Evolutionary conservation across 345 rosid species (phyloP).

Genomic region (Lagerstroemia speciosa): DNA sequence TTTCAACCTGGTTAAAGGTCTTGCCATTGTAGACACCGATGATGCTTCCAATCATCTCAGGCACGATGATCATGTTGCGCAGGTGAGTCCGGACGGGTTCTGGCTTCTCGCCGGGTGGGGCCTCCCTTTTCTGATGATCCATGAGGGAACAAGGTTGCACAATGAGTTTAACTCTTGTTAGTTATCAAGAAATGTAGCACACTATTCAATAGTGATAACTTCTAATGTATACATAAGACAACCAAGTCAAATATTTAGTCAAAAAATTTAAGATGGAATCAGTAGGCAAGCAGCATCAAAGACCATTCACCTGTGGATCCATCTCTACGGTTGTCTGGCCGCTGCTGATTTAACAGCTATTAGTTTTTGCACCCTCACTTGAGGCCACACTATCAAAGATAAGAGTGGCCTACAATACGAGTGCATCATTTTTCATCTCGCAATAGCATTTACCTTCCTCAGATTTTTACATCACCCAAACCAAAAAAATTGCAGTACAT

Average conservation of each 20-base stretch:
- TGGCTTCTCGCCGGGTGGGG: too few species aligned
- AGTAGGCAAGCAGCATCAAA: slow-evolving; percentile 16
- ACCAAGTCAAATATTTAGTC: too few species aligned
- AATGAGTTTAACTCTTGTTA: too few species aligned
- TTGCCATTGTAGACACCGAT: too few species aligned
- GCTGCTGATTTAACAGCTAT: slow-evolving; percentile 21
- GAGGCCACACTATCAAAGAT: slow-evolving; percentile 10
- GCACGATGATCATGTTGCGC: too few species aligned
- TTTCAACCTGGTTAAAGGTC: too few species aligned
- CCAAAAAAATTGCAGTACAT: neutral
- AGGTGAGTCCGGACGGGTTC: too few species aligned
- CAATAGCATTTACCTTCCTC: neutral
- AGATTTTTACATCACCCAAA: neutral
- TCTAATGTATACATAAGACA: neutral
- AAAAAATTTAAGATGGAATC: neutral
- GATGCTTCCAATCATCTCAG: too few species aligned
- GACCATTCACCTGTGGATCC: slow-evolving; percentile 17
- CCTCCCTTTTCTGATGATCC: slow-evolving; percentile 1
- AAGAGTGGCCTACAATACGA: too few species aligned
- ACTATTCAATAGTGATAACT: neutral
- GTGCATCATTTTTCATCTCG: neutral
- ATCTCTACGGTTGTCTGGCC: slow-evolving; percentile 20
- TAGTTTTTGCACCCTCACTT: slow-evolving; percentile 11
- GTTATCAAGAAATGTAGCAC: neutral
- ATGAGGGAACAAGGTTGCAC: too few species aligned